Conservation (phyloP, 2,329 filamentous ascomycete species). For the Sphaerostilbella broomeana region DNA sequence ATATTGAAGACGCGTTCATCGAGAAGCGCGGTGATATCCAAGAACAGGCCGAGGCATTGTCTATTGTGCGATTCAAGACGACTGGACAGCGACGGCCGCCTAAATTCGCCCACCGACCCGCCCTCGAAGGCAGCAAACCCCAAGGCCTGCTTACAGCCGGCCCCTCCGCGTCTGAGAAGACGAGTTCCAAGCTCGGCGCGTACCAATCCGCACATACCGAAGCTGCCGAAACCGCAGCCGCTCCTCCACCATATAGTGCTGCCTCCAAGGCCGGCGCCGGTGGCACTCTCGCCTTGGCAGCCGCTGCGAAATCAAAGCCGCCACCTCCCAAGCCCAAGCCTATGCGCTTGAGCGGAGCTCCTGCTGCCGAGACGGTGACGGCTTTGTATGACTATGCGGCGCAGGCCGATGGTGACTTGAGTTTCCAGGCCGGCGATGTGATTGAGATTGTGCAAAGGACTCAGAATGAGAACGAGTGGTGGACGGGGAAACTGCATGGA, state of each 20-base stretch:
- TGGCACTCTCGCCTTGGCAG: constrained; percentile 36
- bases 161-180: constrained; percentile 19
- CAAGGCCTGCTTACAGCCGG: constrained; percentile 48
- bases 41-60: constrained; percentile 73
- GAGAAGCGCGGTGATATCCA: constrained; percentile 84
- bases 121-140: constrained; percentile 42
- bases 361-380: constrained; percentile 70
- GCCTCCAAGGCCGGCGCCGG: constrained; percentile 9
- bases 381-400: constrained; percentile 95
- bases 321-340: constrained; percentile 74
- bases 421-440: constrained; percentile 75
- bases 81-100: constrained; percentile 61
- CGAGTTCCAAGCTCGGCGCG: constrained; percentile 29
- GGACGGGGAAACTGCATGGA: constrained; percentile 74
- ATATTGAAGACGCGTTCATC: constrained; percentile 86
- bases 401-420: constrained; percentile 88
- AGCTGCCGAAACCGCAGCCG: constrained; percentile 39
- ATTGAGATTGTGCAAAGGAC: constrained; percentile 84
- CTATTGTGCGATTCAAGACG: constrained; percentile 87
- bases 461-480: constrained; percentile 96
- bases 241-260: constrained; percentile 66
- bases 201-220: constrained; percentile 34
- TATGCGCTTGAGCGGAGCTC: constrained; percentile 58
- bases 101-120: constrained; percentile 52
- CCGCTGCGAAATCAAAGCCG: constrained; percentile 59